Percentiles rank a stretch among this genome's conserved stretches.
These are phyloP conservation scores for Fusarium brachygibbosum DNA, from an alignment of 2,329 filamentous ascomycete genomes.

Conservation along the genomic window DNA sequence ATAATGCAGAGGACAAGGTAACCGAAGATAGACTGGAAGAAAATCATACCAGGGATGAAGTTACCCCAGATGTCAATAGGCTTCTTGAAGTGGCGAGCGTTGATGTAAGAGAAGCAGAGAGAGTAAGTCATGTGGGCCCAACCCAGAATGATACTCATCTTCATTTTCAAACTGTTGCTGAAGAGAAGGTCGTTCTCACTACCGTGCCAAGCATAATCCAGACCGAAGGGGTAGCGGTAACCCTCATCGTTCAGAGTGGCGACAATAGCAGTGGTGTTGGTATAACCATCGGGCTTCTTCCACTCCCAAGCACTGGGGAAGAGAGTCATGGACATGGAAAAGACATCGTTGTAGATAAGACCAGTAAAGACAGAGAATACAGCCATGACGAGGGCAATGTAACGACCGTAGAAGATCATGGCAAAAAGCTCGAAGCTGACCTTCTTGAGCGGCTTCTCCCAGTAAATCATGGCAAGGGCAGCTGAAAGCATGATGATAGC, in stretches of 20 bases:
- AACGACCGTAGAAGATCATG: conserved; percentile 99
- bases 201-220: conserved; percentile 97
- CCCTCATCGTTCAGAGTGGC: conserved; percentile 75
- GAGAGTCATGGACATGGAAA: conserved; percentile 91
- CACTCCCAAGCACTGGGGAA: conserved; percentile 94
- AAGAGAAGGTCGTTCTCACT: conserved; percentile 96
- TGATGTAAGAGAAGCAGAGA: conserved; percentile 90
- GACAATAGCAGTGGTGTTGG: conserved; percentile 72
- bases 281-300: conserved; percentile 74
- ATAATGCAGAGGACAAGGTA: conserved; percentile 94
- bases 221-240: conserved; percentile 93
- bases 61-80: conserved; percentile 98
- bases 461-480: conserved; percentile 94
- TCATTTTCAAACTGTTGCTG: conserved; percentile 99
- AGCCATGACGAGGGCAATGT: conserved; percentile 99
- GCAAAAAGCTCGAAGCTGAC: conserved; percentile 92
- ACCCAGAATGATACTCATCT: conserved; percentile 96
- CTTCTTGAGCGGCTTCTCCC: conserved; percentile 93
- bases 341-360: conserved; percentile 96
- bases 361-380: conserved; percentile 97
- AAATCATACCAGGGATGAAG: conserved; percentile 98
- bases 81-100: conserved; percentile 93
- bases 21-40: conserved; percentile 99
- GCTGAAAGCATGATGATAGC: conserved; percentile 89
- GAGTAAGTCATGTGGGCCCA: conserved; percentile 99